These are phyloP conservation scores for Salvia rosmarinus DNA, from an alignment of 257 asterid genomes.

Conservation along the genomic window DNA sequence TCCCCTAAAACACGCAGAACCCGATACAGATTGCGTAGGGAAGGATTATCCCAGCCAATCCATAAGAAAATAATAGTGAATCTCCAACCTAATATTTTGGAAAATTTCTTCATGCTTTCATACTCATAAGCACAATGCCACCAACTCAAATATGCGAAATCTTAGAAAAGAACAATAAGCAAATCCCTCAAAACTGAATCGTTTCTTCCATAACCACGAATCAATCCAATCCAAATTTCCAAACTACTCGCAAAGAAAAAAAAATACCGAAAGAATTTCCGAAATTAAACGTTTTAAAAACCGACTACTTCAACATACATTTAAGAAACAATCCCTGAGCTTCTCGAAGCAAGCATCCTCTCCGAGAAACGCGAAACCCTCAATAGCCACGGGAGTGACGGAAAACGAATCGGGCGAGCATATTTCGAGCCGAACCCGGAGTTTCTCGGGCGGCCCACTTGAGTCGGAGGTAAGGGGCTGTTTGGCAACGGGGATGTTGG, in stretches of 20 bases:
- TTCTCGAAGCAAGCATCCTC: slow-evolving; percentile 59
- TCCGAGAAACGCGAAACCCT: slow-evolving; percentile 68
- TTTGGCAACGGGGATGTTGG: slow-evolving; percentile 30
- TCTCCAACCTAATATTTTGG: not conserved
- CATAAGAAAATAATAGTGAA: not conserved
- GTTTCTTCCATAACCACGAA: slow-evolving; percentile 23
- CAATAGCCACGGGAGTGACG: slow-evolving; percentile 57
- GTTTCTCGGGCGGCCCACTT: slow-evolving; percentile 43
- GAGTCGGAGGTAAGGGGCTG: slow-evolving; percentile 28
- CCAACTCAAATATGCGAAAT: not conserved
- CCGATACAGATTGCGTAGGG: not conserved
- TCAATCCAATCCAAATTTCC: slow-evolving; percentile 7
- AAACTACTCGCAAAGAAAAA: not conserved
- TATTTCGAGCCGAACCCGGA: slow-evolving; percentile 68
- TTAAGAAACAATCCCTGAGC: slow-evolving; percentile 57
- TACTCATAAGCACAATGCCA: not conserved
- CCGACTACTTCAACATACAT: slow-evolving; percentile 43
- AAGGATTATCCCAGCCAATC: not conserved
- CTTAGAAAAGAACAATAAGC: not conserved
- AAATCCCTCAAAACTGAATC: slow-evolving; percentile 4
- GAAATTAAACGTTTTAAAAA: not conserved
- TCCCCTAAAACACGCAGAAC: slow-evolving; percentile 15
- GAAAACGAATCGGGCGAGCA: slow-evolving; percentile 86
- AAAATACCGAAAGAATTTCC: not conserved
- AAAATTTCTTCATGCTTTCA: slow-evolving; percentile 4